Conservation (phyloP, 106 monocot genomes). For the Ottelia alismoides region DNA sequence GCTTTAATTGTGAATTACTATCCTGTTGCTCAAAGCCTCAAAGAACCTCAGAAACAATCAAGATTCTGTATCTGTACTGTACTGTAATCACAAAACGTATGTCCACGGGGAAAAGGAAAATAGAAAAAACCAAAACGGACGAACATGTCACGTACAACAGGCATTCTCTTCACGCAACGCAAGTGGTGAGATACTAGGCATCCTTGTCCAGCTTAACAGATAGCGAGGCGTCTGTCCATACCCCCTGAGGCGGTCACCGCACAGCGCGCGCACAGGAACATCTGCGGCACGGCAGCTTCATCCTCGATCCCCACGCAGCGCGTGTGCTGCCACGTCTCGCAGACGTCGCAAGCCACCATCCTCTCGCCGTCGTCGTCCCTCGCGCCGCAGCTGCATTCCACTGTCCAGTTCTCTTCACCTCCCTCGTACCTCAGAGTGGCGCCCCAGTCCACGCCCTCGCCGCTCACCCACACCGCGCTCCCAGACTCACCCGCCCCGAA, state of each 20-base stretch:
- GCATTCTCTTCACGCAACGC: too few species aligned
- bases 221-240: too few species aligned
- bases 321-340: conserved; percentile 95
- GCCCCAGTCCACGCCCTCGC: conserved; percentile 30
- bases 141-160: too few species aligned
- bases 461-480: conserved; percentile 28
- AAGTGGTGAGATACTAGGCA: too few species aligned
- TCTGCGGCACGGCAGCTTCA: conserved; percentile 36
- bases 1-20: too few species aligned
- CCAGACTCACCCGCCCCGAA: conserved; percentile 66
- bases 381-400: conserved; percentile 73
- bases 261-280: conserved; percentile 66
- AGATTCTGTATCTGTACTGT: too few species aligned
- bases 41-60: too few species aligned
- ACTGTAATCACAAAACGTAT: too few species aligned
- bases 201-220: too few species aligned
- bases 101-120: too few species aligned
- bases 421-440: conserved; percentile 50
- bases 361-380: conserved; percentile 93
- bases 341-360: conserved; percentile 91
- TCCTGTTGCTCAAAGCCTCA: too few species aligned
- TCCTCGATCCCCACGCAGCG: conserved; percentile 75
- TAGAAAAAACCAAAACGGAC: too few species aligned
- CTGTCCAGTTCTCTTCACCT: conserved; percentile 55
- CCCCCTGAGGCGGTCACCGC: conserved; percentile 13